A percentile compares a stretch with the other conserved stretches of the same genome.
Conservation (phyloP, 148 eudicot genomes). For the Euryodendron excelsum region DNA sequence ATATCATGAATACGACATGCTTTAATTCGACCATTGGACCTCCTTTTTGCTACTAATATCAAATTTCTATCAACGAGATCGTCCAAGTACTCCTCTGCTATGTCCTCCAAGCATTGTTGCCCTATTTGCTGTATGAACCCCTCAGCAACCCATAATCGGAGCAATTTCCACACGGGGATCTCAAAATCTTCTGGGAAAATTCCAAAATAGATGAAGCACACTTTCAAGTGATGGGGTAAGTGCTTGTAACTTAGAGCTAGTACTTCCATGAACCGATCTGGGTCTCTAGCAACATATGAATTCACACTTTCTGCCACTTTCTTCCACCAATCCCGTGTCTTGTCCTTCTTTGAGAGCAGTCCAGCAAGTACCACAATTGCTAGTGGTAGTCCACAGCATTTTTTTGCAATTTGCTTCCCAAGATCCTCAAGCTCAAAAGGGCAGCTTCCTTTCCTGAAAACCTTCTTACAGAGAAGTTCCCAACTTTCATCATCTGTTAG, state of each 20-base stretch:
- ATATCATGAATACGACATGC: constrained; percentile 44
- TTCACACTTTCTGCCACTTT: constrained; percentile 26
- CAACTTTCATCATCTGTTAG: constrained; percentile 18
- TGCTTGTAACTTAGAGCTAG: constrained; percentile 31
- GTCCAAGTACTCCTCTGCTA: constrained; percentile 34
- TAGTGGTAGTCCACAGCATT: constrained; percentile 33
- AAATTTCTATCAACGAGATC: constrained; percentile 39
- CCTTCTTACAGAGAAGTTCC: constrained; percentile 29
- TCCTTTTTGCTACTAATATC: constrained; percentile 23
- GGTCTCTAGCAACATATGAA: constrained; percentile 5
- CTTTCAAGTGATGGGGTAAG: constrained; percentile 31
- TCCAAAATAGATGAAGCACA: constrained; percentile 29
- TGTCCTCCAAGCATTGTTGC: constrained; percentile 23
- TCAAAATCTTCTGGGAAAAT: background rate
- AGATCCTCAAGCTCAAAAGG: constrained; percentile 11
- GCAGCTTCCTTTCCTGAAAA: constrained; percentile 19
- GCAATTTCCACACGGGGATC: constrained; percentile 15
- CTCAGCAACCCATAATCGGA: constrained; percentile 39
- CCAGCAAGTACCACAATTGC: constrained; percentile 33
- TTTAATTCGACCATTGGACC: constrained; percentile 26
- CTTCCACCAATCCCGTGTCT: constrained; percentile 22
- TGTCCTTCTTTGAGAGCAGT: constrained; percentile 14
- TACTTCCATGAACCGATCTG: constrained; percentile 6
- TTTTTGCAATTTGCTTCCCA: constrained; percentile 12
- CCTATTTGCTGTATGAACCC: constrained; percentile 28